phyloP scores from a whole-genome alignment of 495 filamentous ascomycete genomes.

The Friedmanniomyces simplex region DNA sequence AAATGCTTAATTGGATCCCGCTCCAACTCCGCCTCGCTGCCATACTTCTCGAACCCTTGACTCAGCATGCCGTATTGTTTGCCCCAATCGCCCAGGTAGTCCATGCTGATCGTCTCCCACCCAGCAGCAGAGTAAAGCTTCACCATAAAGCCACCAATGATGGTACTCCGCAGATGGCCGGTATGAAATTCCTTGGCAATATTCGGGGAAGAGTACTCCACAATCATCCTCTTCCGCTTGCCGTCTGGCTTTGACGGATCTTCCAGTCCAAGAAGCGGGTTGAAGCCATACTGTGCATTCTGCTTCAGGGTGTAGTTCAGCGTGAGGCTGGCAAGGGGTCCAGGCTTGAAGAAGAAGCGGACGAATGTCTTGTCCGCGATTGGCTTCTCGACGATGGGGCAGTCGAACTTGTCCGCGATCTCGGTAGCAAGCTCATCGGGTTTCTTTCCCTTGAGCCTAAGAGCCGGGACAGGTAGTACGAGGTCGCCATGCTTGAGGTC shows the following conservation, averaged over 20 bases:
- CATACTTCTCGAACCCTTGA: constrained; percentile 55
- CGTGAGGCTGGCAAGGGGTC: constrained; percentile 33
- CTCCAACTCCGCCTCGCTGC: constrained; percentile 48
- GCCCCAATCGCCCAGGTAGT: constrained; percentile 71
- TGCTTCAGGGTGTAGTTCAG: constrained; percentile 38
- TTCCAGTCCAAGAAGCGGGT: constrained; percentile 27
- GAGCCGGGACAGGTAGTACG: constrained; percentile 63
- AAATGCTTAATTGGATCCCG: constrained; percentile 59
- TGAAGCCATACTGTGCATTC: constrained; percentile 33
- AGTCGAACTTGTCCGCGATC: constrained; percentile 62
- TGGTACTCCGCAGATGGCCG: constrained; percentile 63
- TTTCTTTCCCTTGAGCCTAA: constrained; percentile 75
- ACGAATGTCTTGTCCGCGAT: constrained; percentile 54
- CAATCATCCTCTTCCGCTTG: constrained; percentile 35
- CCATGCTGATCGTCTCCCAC: constrained; percentile 62
- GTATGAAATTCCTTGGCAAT: constrained; percentile 68
- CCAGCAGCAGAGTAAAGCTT: constrained; percentile 61
- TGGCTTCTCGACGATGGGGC: constrained; percentile 63
- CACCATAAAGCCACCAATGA: constrained; percentile 62
- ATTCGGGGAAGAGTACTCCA: constrained; percentile 69
- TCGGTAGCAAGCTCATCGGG: constrained; percentile 61
- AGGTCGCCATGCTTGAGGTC: constrained; percentile 86
- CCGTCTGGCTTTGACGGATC: constrained; percentile 23
- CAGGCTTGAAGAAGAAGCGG: constrained; percentile 59
- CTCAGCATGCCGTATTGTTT: constrained; percentile 64